Evolutionary conservation across 768 basidiomycete genomes (phyloP).

Genomic region (Lactarius vividus): DNA sequence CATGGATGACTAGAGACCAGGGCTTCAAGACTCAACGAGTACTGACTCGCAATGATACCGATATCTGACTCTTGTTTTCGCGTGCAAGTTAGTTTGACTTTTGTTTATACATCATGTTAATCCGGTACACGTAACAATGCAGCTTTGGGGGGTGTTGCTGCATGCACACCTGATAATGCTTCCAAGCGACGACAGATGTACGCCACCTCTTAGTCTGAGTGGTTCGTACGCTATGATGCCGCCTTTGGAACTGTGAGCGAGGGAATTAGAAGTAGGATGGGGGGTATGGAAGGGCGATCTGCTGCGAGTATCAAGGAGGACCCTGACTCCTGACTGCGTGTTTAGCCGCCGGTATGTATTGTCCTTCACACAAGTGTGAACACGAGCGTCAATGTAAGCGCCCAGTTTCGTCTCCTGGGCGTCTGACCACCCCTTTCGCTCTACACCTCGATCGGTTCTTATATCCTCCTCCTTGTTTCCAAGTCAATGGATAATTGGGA

Average conservation of each 20-base stretch:
- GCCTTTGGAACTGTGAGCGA: not conserved
- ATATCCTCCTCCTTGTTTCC: no score
- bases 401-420: no score
- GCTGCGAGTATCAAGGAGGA: not conserved
- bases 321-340: not conserved
- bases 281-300: not conserved
- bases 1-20: slow-evolving; percentile 29
- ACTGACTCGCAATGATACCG: slow-evolving; percentile 6
- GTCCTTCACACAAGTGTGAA: not conserved
- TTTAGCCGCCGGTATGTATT: not conserved
- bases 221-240: not conserved
- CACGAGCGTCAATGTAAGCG: no score
- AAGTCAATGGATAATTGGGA: no score
- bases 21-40: not conserved
- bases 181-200: not conserved
- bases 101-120: slow-evolving; percentile 12
- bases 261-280: not conserved
- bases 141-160: not conserved
- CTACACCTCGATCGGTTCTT: no score
- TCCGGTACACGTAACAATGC: not conserved
- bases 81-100: not conserved
- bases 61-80: slow-evolving; percentile 3
- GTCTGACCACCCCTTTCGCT: no score
- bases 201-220: not conserved
- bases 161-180: not conserved